Evolutionary conservation across 2,329 filamentous ascomycete genomes (phyloP), one percentile per base, ranked within the genome.

Genomic region (Geosmithia flava): DNA sequence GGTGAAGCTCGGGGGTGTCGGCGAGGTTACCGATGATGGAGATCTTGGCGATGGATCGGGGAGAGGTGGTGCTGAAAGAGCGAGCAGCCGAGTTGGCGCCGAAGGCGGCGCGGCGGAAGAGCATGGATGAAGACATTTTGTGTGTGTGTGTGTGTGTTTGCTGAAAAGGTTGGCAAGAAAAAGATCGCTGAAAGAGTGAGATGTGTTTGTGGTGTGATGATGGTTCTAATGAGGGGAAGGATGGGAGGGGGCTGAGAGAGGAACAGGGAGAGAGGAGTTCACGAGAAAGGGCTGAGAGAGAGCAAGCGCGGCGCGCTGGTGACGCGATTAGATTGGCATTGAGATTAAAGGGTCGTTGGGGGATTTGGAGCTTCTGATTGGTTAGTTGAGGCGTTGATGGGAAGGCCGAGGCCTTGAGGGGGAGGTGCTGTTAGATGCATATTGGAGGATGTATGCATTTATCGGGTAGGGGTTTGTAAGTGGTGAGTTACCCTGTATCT

Each of bases 21-120:
- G 78, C 88, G 47, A 98, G 80, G 65, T 89, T 85, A 61, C 93
- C 93, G 56, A 96, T 76, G 65, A 98, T 73, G 59, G 81, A 85
- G 72, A 98, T 85, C 67, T 83, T 85, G 56, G 93, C 87, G 55
- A 93, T 60, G 53, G 75, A 68, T 53, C 78, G 75, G 46, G 77
- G 66, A 41, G 80, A 69, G 43, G 84, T 81, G 57, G 81, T 81
- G 70, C 81, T 87, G 78, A 96, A 95, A 60, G 81, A 68, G 67
- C 88, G 87, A 56, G 74, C 62, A 53, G 68, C 57, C 50, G 68
- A 56, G 55, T 63, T 68, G 62, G 71, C 68, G 61, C 67, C 67
- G 62, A 68, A 63, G 58, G 56, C 66, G 68, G 68, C 67, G 67
- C 68, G 68, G 67, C 71, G 65, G 66, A 73, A 69, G 70, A 75